Evolutionary conservation across 148 eudicot species (phyloP).

Genomic region (Arctostaphylos glauca): DNA sequence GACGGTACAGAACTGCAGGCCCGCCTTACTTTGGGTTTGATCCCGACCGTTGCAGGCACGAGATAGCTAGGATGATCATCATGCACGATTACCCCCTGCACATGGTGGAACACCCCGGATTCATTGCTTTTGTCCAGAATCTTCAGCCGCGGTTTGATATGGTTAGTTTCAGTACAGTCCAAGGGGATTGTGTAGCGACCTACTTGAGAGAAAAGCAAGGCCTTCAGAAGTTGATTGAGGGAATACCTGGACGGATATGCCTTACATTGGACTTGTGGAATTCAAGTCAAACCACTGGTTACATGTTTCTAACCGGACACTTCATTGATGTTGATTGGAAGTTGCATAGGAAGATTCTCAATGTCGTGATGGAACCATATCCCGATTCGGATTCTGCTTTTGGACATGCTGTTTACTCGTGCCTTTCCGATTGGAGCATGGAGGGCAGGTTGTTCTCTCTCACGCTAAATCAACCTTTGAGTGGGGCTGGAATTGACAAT

Average conservation of each 20-base stretch:
- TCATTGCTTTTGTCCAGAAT: slow-evolving; percentile 50
- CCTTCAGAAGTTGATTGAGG: slow-evolving; percentile 54
- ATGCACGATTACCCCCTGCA: slow-evolving; percentile 75
- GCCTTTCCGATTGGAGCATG: slow-evolving; percentile 81
- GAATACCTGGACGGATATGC: slow-evolving; percentile 64
- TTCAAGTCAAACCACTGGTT: slow-evolving; percentile 56
- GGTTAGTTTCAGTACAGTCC: slow-evolving; percentile 58
- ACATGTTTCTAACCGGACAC: slow-evolving; percentile 61
- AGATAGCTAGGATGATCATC: slow-evolving; percentile 70
- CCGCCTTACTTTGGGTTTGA: slow-evolving; percentile 56
- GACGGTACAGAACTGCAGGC: slow-evolving; percentile 29
- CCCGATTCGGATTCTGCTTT: slow-evolving; percentile 76
- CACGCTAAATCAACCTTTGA: slow-evolving; percentile 54
- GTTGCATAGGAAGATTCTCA: slow-evolving; percentile 66
- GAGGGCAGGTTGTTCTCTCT: slow-evolving; percentile 61
- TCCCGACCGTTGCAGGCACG: slow-evolving; percentile 62
- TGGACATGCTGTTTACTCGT: slow-evolving; percentile 75
- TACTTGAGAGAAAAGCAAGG: slow-evolving; percentile 62
- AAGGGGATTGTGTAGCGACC: slow-evolving; percentile 67
- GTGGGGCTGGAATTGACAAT: slow-evolving; percentile 49
- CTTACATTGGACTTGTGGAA: slow-evolving; percentile 66
- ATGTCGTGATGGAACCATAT: slow-evolving; percentile 79
- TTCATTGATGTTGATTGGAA: slow-evolving; percentile 76
- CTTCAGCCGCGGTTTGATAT: slow-evolving; percentile 66
- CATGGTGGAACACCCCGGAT: slow-evolving; percentile 74